A percentile compares a stretch with the other conserved stretches of the same genome.
Evolutionary conservation across 768 basidiomycete species (phyloP).

Genomic region (Auricularia sp.): DNA sequence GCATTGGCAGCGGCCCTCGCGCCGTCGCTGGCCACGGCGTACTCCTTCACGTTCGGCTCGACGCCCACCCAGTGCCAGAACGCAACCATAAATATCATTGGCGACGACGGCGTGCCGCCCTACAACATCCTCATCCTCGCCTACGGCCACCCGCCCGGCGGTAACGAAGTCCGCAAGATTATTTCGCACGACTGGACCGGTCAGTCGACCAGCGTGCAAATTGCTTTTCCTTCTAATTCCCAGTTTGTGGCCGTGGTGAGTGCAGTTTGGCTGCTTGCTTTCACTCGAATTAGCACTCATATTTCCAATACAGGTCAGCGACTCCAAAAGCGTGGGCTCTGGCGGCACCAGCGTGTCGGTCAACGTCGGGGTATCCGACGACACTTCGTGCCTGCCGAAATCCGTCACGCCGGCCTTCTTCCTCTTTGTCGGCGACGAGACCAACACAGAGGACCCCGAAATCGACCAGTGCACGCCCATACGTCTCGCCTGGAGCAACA

Average conservation of each 20-base stretch:
- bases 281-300: not conserved
- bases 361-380: conserved; percentile 38
- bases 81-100: not conserved
- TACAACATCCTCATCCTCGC: not conserved
- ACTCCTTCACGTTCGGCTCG: not conserved
- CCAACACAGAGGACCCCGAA: not conserved
- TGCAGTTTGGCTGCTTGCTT: not conserved
- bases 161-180: conserved; percentile 1
- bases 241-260: not conserved
- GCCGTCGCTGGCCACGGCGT: conserved; percentile 18
- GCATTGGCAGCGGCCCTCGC: conserved; percentile 6
- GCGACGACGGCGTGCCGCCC: conserved; percentile 1
- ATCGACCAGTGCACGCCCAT: not conserved
- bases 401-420: conserved; percentile 43
- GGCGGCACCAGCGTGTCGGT: conserved; percentile 68
- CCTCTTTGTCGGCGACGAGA: conserved; percentile 47
- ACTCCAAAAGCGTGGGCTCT: conserved; percentile 49
- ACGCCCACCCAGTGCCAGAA: conserved; percentile 1
- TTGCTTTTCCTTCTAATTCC: not conserved
- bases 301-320: conserved; percentile 39
- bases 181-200: not conserved
- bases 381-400: conserved; percentile 52
- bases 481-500: not conserved
- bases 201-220: conserved; percentile 7
- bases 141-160: not conserved